Evolutionary conservation across 1,139 yeast species (phyloP), one percentile per base, ranked within the genome.

Genomic region (Arxiozyma bovina): DNA sequence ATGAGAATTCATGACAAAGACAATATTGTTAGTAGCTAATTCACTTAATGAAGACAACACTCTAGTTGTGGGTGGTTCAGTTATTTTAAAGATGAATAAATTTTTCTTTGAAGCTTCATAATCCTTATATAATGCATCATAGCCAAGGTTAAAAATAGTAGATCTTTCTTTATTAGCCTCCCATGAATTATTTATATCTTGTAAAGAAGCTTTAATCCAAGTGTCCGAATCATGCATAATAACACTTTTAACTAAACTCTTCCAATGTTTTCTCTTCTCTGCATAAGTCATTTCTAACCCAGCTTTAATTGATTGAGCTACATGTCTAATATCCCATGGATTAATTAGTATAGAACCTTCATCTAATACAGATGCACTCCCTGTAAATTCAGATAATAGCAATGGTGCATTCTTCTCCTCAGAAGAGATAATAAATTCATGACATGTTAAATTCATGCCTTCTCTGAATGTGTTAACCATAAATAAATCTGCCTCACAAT

Each of bases 381-480:
- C 99, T 0, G 97, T 90, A 63, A 94, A 93, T 69, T 93, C 99
- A 44, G 96, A 87, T 57, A 93, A 72, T 55, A 93, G 78, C 60
- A 93, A 77, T 0, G 98, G 96, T 0, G 96, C 86, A 60, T 86
- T 82, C 59, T 80, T 79, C 45, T 80, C 82, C 34, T 77, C 74
- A 4, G 95, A 81, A 27, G 96, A 89, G 55, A 84, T 85, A 43
- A 90, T 80, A 67, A 86, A 94, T 69, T 93, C 99, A 66, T 94
- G 99, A 64, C 97, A 90, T 0, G 99, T 90, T 66, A 93, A 75
- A 65, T 93, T 93, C 87, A 93, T 87, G 21, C 99, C 99, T 70
- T 94, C 99, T 67, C 99, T 82, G 77, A 93, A 80, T 1, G 96
- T 86, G 4, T 95, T 83, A 2, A 93, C 96, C 42, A 87, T 83